phyloP scores from a whole-genome alignment of 1,284 basidiomycete genomes.

The Melanopsichium pennsylvanicum region DNA sequence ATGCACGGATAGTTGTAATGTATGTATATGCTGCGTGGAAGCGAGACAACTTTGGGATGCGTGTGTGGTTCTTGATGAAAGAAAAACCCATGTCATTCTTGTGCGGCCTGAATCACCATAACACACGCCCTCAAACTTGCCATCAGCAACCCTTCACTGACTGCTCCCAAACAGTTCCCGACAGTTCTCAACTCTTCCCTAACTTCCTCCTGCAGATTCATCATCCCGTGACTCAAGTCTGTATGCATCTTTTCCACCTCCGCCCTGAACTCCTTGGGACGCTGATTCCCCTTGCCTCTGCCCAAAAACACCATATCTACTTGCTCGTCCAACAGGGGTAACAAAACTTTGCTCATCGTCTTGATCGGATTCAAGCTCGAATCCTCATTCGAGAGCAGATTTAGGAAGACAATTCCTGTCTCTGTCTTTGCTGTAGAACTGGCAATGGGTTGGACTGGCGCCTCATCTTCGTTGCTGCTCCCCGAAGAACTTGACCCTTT shows the following conservation, averaged over 20 bases:
- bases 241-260: constrained; percentile 36
- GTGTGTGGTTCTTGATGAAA: too few species aligned
- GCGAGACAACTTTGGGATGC: too few species aligned
- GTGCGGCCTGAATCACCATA: constrained; percentile 24
- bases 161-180: constrained; percentile 38
- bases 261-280: constrained; percentile 28
- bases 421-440: not conserved
- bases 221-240: not conserved
- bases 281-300: constrained; percentile 42
- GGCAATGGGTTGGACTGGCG: not conserved
- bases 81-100: too few species aligned
- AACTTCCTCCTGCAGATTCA: constrained; percentile 6
- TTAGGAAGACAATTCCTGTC: constrained; percentile 25
- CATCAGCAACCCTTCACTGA: constrained; percentile 28
- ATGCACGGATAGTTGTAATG: not conserved
- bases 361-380: constrained; percentile 5
- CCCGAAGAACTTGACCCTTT: too few species aligned
- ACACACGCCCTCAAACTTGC: constrained; percentile 5
- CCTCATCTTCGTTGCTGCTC: not conserved
- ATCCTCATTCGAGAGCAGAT: constrained; percentile 4
- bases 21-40: too few species aligned
- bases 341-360: constrained; percentile 13
- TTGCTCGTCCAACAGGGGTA: constrained; percentile 20
- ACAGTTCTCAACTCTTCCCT: constrained; percentile 19
- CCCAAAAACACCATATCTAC: constrained; percentile 45